phyloP scores from a whole-genome alignment of 441 rosid species.

The Omphalea diandra region DNA sequence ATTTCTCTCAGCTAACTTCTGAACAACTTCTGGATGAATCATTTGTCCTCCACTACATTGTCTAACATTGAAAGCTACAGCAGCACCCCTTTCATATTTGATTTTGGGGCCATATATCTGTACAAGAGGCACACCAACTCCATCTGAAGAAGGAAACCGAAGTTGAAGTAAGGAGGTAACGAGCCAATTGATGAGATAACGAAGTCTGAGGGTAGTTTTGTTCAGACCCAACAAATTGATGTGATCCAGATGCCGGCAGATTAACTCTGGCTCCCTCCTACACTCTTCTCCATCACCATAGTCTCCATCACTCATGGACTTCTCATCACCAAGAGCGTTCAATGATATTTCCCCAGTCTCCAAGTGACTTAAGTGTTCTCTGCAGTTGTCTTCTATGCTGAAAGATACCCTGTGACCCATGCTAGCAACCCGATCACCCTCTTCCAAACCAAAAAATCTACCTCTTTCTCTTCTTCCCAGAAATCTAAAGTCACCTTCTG shows the following conservation, averaged over 20 bases:
- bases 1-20: slow-evolving; percentile 80
- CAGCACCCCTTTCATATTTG: slow-evolving; percentile 94
- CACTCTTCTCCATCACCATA: slow-evolving; percentile 68
- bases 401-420: slow-evolving; percentile 68
- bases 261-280: slow-evolving; percentile 79
- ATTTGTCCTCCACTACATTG: slow-evolving; percentile 45
- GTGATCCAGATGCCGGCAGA: slow-evolving; percentile 75
- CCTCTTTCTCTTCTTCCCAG: slow-evolving; percentile 75
- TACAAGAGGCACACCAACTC: slow-evolving; percentile 59
- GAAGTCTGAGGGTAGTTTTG: slow-evolving; percentile 65
- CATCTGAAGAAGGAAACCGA: slow-evolving; percentile 47
- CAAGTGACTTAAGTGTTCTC: slow-evolving; percentile 38
- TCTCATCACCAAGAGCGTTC: slow-evolving; percentile 39
- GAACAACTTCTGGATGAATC: slow-evolving; percentile 72
- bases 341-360: slow-evolving; percentile 65
- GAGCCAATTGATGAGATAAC: slow-evolving; percentile 90
- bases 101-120: slow-evolving; percentile 91
- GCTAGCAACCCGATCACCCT: slow-evolving; percentile 52
- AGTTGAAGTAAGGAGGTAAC: slow-evolving; percentile 85
- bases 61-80: slow-evolving; percentile 84
- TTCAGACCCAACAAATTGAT: slow-evolving; percentile 80
- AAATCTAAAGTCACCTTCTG: slow-evolving; percentile 86
- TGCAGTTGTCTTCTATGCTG: slow-evolving; percentile 54
- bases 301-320: slow-evolving; percentile 66
- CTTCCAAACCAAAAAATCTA: slow-evolving; percentile 57